Percentiles rank a stretch among this genome's conserved stretches.
Evolutionary conservation across 352 stramenopile genomes (phyloP).

Genomic region (Phytophthora hibernalis): DNA sequence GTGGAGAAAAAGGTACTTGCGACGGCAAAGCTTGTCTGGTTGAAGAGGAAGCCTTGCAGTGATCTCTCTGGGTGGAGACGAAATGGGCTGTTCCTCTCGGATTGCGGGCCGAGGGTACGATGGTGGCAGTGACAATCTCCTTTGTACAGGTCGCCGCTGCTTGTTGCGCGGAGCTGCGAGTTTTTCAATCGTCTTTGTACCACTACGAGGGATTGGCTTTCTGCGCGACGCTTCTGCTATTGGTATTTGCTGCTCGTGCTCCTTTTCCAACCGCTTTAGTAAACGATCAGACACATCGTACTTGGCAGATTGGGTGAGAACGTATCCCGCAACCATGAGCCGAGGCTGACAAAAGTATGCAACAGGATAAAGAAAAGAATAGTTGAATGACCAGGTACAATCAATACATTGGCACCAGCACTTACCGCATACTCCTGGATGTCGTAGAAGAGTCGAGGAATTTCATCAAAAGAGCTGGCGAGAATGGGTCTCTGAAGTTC

Average conservation of each 20-base stretch:
- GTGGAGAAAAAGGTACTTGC: conserved; percentile 6
- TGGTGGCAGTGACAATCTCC: conserved; percentile 15
- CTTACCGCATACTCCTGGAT: conserved; percentile 68
- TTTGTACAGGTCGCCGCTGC: conserved; percentile 17
- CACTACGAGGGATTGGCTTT: conserved; percentile 8
- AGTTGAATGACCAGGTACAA: not conserved
- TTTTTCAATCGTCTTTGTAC: conserved; percentile 4
- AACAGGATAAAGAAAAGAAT: not conserved
- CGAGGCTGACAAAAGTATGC: conserved; percentile 31
- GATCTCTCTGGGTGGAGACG: conserved; percentile 1
- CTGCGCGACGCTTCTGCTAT: conserved; percentile 5
- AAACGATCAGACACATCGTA: conserved; percentile 54
- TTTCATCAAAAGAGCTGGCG: conserved; percentile 69
- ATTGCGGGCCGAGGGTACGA: conserved; percentile 8
- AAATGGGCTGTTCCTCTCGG: conserved; percentile 3
- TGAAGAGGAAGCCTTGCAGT: conserved; percentile 26
- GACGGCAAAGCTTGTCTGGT: conserved; percentile 32
- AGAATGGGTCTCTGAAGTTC: conserved; percentile 60
- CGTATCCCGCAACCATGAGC: conserved; percentile 28
- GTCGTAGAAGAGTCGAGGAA: conserved; percentile 80
- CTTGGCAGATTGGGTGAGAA: conserved; percentile 33
- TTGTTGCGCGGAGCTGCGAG: conserved; percentile 6
- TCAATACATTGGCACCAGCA: conserved; percentile 5
- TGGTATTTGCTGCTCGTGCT: conserved; percentile 36
- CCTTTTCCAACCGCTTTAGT: conserved; percentile 37